These are phyloP conservation scores for Pycnococcus provasolii DNA, from an alignment of 139 green algal species.

Conservation along the genomic window DNA sequence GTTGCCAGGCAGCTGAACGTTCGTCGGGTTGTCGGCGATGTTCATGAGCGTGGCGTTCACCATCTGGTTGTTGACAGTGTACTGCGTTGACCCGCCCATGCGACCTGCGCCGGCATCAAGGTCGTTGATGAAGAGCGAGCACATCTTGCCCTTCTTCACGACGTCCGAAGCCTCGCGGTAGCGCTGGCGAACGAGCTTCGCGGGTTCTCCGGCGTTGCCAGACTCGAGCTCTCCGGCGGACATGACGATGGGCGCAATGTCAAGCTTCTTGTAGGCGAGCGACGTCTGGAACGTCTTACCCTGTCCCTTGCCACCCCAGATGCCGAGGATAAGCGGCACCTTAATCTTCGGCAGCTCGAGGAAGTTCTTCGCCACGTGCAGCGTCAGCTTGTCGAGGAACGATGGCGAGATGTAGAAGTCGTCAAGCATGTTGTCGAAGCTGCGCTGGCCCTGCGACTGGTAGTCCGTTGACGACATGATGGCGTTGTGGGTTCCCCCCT, in stretches of 20 bases:
- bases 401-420: slow-evolving; percentile 94
- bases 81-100: slow-evolving; percentile 94
- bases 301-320: slow-evolving; percentile 99
- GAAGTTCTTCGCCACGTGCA: slow-evolving; percentile 98
- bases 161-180: slow-evolving; percentile 94
- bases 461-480: slow-evolving; percentile 81
- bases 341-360: slow-evolving; percentile 86
- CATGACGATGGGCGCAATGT: slow-evolving; percentile 95
- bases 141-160: slow-evolving; percentile 99
- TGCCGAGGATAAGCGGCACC: slow-evolving; percentile 91
- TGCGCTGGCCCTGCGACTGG: slow-evolving; percentile 54
- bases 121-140: slow-evolving; percentile 98
- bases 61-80: slow-evolving; percentile 99
- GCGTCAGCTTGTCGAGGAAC: slow-evolving; percentile 93
- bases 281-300: slow-evolving; percentile 95
- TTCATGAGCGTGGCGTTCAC: slow-evolving; percentile 99
- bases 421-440: slow-evolving; percentile 72
- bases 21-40: slow-evolving; percentile 98
- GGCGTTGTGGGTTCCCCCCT: slow-evolving; percentile 74
- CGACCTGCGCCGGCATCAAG: slow-evolving; percentile 90
- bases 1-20: slow-evolving; percentile 91
- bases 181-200: slow-evolving; percentile 93
- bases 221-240: slow-evolving; percentile 95
- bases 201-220: slow-evolving; percentile 95
- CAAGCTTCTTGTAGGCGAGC: slow-evolving; percentile 95